Evolutionary conservation across 495 filamentous ascomycete species (phyloP).

Genomic region (Mytilinidion resinicola): DNA sequence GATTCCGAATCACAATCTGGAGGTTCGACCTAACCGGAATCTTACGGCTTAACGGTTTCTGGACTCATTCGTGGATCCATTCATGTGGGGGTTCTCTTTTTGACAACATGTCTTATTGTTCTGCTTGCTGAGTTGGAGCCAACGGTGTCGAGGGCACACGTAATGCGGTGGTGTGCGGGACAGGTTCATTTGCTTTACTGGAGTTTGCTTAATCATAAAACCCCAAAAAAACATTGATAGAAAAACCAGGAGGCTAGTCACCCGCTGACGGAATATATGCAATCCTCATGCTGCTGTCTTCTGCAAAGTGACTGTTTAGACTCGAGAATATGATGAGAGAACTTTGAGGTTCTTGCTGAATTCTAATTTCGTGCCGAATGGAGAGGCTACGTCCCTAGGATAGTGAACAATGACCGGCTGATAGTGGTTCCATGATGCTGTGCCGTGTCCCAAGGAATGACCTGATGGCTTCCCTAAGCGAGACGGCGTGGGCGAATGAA

Average conservation of each 20-base stretch:
- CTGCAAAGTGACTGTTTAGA: no score
- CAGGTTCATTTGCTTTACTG: not conserved
- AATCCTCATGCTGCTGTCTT: not conserved
- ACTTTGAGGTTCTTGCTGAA: no score
- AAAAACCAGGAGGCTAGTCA: not conserved
- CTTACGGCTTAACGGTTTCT: not conserved
- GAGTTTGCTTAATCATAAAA: not conserved
- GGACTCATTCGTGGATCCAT: not conserved
- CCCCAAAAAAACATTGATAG: constrained; percentile 1
- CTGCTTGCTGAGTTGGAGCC: not conserved
- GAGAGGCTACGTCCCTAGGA: no score
- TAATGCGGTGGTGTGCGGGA: constrained; percentile 1
- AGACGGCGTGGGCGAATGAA: constrained; percentile 6
- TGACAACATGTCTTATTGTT: constrained; percentile 1
- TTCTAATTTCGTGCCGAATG: no score
- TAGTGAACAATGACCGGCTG: no score
- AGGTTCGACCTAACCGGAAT: not conserved
- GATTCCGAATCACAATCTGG: constrained; percentile 1
- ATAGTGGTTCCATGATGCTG: no score
- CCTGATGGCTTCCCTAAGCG: constrained; percentile 14
- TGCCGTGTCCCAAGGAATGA: not conserved
- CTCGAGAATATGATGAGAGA: no score
- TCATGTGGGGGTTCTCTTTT: not conserved
- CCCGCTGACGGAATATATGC: not conserved
- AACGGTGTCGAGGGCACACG: constrained; percentile 2